Evolutionary conservation across 306 rosid species (phyloP), one percentile per base, ranked within the genome.

Genomic region (Vachellia pachyceras): DNA sequence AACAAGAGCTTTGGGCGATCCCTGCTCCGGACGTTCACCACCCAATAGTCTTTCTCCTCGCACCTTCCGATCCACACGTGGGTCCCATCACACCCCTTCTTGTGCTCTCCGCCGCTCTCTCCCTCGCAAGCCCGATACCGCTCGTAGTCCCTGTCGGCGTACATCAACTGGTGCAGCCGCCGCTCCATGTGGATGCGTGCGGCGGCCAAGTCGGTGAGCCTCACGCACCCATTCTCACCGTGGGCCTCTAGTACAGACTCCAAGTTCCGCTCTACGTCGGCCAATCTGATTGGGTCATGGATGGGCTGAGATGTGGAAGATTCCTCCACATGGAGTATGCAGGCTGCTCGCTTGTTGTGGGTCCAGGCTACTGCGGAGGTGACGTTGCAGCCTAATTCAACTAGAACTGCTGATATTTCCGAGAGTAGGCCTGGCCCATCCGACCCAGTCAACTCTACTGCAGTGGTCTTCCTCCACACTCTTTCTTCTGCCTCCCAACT

Each of bases 141-240:
- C 84, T 96, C 91, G 35, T 90, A 93, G 29, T 96, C 99, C 41
- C 82, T 84, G 18, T 89, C 89, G 0, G 79, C 88, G 18, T 78
- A 90, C 99, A 96, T 89, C 70, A 96, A 63, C 85, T 96, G 98
- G 91, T 93, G 98, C 22, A 96, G 94, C 84, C 94, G 88, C 78
- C 94, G 77, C 79, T 96, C 98, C 1, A 85, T 86, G 76, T 90
- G 94, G 57, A 91, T 90, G 58, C 79, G 80, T 25, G 92, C 91
- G 0, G 81, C 80, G 0, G 81, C 77, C 1, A 92, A 86, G 41
- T 50, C 82, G 0, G 83, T 88, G 72, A 90, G 17, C 86, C 85
- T 88, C 54, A 88, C 92, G 37, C 89, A 81, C 84, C 90, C 86
- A 65, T 79, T 87, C 79, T 86, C 94, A 0, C 83, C 87, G 57